Base-by-base conservation (phyloP, 148 eudicot genomes). In the Silene conica region DNA sequence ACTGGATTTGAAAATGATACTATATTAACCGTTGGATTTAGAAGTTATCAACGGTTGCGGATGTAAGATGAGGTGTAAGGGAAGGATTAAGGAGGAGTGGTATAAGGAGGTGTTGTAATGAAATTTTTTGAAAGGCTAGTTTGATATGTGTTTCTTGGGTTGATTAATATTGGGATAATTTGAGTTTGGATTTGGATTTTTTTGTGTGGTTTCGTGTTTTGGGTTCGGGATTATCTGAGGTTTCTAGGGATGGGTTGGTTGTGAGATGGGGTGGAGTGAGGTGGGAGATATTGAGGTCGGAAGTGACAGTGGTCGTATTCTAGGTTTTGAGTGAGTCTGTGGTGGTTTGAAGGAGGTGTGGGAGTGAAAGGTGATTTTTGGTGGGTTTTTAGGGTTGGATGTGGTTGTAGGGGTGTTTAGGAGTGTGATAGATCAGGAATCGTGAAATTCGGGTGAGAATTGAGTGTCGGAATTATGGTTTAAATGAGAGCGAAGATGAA, bases 401-500 rank as follows among this genome's bases (percentile, higher is more conserved):
- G 6, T 23, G 70, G 62, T 75, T 69, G 54, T 87, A 75, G 75
- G 16, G 56, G 75, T 81, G 68, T 8, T 31, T 5, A 48, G 60
- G 84, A 83, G 67, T 61, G 74, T 50, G 10, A 55, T 5, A 75
- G 28, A 71, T 50, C 80, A 63, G 86, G 52, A 80, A 81, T 82
- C 63, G 14, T 1, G n/a, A 6, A 52, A 83, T 77, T 68, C 13
- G 70, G 66, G 64, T 8, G 14, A 61, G 67, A 46, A 81, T 81
- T 82, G 72, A 16, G 28, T 45, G 23, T 19, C 19, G 16, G 81
- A 79, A 66, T 60, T 2, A 58, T 15, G 13, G 15, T 64, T 64
- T 1, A 1, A 81, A 77, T 25, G 50, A n/a, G n/a, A 18, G 21
- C 38, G 75, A 89, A 84, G 87, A 78, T 84, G 89, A 88, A 88